These are phyloP conservation scores for Cladosporium halotolerans DNA, from an alignment of 2,329 filamentous ascomycete species.

Conservation along the genomic window DNA sequence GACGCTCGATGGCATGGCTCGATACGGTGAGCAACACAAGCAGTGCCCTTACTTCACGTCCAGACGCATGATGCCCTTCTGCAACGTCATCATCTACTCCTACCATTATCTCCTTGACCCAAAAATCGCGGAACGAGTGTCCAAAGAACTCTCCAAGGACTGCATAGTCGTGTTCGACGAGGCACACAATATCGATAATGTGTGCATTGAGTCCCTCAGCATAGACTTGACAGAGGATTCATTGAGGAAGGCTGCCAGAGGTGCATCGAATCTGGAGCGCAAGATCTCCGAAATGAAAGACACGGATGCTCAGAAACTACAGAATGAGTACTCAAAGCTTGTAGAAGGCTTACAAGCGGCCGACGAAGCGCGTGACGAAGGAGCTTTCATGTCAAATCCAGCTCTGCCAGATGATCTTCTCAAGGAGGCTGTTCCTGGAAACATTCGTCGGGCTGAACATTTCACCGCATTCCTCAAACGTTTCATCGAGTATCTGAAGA, in stretches of 20 bases:
- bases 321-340: constrained; percentile 91
- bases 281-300: constrained; percentile 92
- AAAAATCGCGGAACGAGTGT: constrained; percentile 93
- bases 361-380: constrained; percentile 84
- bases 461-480: constrained; percentile 91
- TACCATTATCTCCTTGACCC: constrained; percentile 97
- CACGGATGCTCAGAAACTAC: constrained; percentile 89
- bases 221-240: constrained; percentile 97
- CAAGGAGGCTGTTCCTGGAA: constrained; percentile 92
- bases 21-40: constrained; percentile 90
- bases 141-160: constrained; percentile 92
- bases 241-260: constrained; percentile 79
- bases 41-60: constrained; percentile 98
- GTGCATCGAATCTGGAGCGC: constrained; percentile 81
- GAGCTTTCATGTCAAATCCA: constrained; percentile 96
- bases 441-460: constrained; percentile 91
- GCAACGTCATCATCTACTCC: constrained; percentile 99
- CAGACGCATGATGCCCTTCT: constrained; percentile 97
- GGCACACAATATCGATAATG: constrained; percentile 98
- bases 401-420: constrained; percentile 88
- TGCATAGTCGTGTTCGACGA: constrained; percentile 99
- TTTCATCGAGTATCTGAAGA: constrained; percentile 94
- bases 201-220: constrained; percentile 95
- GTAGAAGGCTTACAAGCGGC: constrained; percentile 85
- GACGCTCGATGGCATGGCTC: constrained; percentile 82